Conservation (phyloP, 305 asterid species). For the Fraxinus xanthoxyloides region DNA sequence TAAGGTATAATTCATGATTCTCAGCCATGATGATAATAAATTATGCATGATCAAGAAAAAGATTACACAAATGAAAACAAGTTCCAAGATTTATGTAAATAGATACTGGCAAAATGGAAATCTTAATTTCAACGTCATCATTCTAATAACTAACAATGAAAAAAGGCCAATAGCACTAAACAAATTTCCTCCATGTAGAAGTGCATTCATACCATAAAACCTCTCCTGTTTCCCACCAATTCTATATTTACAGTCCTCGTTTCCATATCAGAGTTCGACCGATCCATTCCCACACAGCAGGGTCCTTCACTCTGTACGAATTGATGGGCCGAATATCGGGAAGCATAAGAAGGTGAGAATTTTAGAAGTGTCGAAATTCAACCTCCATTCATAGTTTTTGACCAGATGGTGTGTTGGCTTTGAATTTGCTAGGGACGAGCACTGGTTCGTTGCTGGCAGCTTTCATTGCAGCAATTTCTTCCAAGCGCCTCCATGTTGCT, state of each 20-base stretch:
- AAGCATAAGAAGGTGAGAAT: conserved; percentile 21
- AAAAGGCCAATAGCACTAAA: conserved; percentile 14
- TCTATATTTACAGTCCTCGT: conserved; percentile 57
- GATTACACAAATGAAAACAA: conserved; percentile 29
- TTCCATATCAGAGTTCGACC: conserved; percentile 36
- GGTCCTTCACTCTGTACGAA: conserved; percentile 24
- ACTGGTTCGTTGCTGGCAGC: conserved; percentile 64
- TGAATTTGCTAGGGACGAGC: conserved; percentile 46
- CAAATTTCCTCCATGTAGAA: conserved; percentile 35
- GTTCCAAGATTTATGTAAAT: conserved; percentile 12
- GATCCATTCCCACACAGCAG: conserved; percentile 27
- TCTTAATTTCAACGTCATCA: conserved; percentile 32
- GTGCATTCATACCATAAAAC: conserved; percentile 31
- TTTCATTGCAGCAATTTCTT: conserved; percentile 69
- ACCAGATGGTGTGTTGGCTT: conserved; percentile 44
- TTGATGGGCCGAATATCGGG: conserved; percentile 20
- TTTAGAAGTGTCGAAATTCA: conserved; percentile 23
- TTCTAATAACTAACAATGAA: conserved; percentile 34
- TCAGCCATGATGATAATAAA: conserved; percentile 8
- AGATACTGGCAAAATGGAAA: conserved; percentile 36
- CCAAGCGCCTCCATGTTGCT: conserved; percentile 67
- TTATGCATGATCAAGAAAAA: conserved; percentile 21
- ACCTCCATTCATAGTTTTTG: conserved; percentile 25
- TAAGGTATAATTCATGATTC: conserved; percentile 6
- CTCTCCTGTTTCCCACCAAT: conserved; percentile 42